Base-by-base conservation (phyloP, 2,329 filamentous ascomycete genomes). In the Chaetomium strumarium region DNA sequence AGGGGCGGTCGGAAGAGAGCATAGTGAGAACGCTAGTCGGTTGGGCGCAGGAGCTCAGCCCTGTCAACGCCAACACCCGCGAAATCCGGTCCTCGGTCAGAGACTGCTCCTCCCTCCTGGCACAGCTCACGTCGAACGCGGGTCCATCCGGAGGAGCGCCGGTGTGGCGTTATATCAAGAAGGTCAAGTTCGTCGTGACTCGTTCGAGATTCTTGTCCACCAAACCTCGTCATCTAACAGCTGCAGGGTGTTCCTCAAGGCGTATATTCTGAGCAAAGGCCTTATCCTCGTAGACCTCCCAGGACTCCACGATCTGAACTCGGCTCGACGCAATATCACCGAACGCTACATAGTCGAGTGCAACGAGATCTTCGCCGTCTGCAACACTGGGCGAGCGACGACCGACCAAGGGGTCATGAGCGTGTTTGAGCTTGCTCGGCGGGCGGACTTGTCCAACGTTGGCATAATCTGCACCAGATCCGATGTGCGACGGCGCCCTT, bases 231-330 rank as follows among this genome's bases (percentile, higher is more conserved):
- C 34, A 48, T 20, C 17, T 54, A 17, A 40, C 33, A 14, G 10
- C 17, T 5, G n/a, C 36, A 76, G 73, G 46, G 72, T 78, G 0
- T 72, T 64, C 38, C 55, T 70, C 11, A 70, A 72, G 13, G 68
- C 75, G 0, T 62, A 75, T 53, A 75, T 78, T 16, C 59, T 78
- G 9, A 75, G 72, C 51, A 73, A 70, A 49, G 75, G 75, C 0
- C 65, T 78, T 1, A 60, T 77, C 4, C 66, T 78, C 7, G 74
- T 74, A 0, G 75, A 78, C 52, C 67, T 78, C 16, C 75, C 75
- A 24, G 74, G 75, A 0, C 69, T 78, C 9, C 73, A 71, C 1
- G 75, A 78, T 58, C 50, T 70, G 24, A 77, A 78, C 56, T 64
- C 68, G 3, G 74, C 73, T 11, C 66, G 75, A 3, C 61, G 66